These are phyloP conservation scores for Xylariaceae sp. DNA, from an alignment of 2,329 filamentous ascomycete species.

Conservation along the genomic window DNA sequence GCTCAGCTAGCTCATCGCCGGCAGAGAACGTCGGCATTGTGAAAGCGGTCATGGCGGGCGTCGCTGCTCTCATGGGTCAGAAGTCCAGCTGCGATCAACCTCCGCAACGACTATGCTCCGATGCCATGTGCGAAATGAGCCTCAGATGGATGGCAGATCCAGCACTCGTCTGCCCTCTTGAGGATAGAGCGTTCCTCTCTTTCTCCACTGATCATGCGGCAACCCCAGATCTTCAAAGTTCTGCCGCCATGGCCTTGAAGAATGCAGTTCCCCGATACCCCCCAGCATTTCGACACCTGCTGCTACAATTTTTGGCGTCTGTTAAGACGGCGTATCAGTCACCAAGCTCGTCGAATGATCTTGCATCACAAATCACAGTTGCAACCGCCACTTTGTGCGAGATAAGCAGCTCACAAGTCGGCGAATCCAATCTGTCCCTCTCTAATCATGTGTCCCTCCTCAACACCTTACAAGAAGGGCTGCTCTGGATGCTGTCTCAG, in stretches of 20 bases:
- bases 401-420: constrained; percentile 39
- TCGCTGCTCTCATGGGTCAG: constrained; percentile 21
- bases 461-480: constrained; percentile 22
- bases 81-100: constrained; percentile 10
- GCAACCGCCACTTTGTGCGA: constrained; percentile 39
- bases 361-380: constrained; percentile 21
- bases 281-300: constrained; percentile 21
- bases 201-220: constrained; percentile 3
- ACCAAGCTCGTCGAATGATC: constrained; percentile 6
- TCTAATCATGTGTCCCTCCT: constrained; percentile 34
- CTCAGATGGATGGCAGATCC: constrained; percentile 18
- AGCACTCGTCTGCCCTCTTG: constrained; percentile 18
- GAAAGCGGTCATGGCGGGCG: constrained; percentile 20
- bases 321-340: constrained; percentile 17
- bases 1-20: constrained; percentile 7
- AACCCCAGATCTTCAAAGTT: constrained; percentile 16
- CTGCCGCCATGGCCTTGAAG: constrained; percentile 18
- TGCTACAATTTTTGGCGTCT: constrained; percentile 19
- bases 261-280: constrained; percentile 21
- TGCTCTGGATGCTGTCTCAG: constrained; percentile 17
- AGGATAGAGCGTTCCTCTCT: constrained; percentile 11
- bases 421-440: constrained; percentile 22
- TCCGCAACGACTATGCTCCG: constrained; percentile 18
- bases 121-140: constrained; percentile 18
- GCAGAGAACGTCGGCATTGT: constrained; percentile 17